Conservation (phyloP, 2,329 filamentous ascomycete species). For the Fusarium gaditjirri region DNA sequence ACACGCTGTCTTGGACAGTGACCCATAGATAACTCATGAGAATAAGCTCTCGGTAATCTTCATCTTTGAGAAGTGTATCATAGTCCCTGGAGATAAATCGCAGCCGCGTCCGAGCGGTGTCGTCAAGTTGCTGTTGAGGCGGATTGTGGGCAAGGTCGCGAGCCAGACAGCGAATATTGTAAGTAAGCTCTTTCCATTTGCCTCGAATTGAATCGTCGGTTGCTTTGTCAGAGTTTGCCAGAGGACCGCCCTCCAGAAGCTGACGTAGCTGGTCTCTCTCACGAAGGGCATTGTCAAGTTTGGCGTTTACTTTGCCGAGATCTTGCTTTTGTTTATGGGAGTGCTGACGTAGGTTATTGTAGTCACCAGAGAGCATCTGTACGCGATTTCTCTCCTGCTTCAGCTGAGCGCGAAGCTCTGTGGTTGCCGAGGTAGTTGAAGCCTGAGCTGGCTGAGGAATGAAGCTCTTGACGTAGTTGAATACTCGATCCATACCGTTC, state of each 20-base stretch:
- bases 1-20: neutral
- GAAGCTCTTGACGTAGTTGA: neutral
- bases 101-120: rapidly evolving
- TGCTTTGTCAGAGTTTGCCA: conserved; percentile 18
- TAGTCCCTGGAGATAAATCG: rapidly evolving
- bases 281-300: neutral
- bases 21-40: conserved; percentile 14
- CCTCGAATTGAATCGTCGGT: conserved; percentile 15
- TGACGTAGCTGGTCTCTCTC: conserved; percentile 6
- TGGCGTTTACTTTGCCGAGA: neutral
- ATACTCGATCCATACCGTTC: neutral
- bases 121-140: rapidly evolving
- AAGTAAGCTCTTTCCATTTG: conserved; percentile 33
- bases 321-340: neutral
- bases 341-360: neutral
- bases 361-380: neutral
- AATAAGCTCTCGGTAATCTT: neutral
- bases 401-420: neutral
- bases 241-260: rapidly evolving
- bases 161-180: conserved; percentile 28
- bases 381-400: rapidly evolving
- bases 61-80: rapidly evolving
- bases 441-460: neutral
- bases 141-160: neutral
- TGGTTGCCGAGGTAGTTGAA: rapidly evolving